Evolutionary conservation across 208 protist genomes (phyloP).

Genomic region (Dictyostelium gargantuum): DNA sequence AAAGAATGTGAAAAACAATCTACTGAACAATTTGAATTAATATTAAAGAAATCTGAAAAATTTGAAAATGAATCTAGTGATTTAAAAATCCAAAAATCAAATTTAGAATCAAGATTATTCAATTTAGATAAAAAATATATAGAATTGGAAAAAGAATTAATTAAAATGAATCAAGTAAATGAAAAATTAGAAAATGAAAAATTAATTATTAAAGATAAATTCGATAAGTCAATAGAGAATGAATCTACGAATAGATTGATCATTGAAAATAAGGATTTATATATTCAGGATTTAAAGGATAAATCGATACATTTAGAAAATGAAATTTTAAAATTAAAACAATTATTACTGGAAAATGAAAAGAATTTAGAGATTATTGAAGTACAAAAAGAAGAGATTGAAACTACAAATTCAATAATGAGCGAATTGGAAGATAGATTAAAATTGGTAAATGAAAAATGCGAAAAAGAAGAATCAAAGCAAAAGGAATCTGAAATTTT

Average conservation of each 20-base stretch:
- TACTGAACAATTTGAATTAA: background rate
- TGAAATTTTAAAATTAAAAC: background rate
- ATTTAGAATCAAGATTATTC: background rate
- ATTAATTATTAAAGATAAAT: background rate
- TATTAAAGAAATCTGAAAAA: background rate
- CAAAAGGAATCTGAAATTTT: background rate
- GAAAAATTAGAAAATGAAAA: background rate
- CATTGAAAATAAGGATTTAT: background rate
- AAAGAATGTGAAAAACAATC: background rate
- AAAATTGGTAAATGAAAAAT: no score
- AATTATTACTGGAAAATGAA: background rate
- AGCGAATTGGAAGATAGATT: background rate
- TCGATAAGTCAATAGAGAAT: background rate
- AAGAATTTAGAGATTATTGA: background rate
- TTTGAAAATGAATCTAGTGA: background rate
- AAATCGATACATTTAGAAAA: background rate
- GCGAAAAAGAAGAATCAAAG: background rate
- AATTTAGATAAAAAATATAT: background rate
- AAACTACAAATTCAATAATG: background rate
- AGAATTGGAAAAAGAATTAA: background rate
- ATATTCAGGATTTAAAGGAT: background rate
- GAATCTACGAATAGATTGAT: background rate
- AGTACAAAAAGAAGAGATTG: background rate
- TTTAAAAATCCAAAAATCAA: background rate
- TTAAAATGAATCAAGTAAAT: background rate